These are phyloP conservation scores for Sindora glabra DNA, from an alignment of 306 rosid genomes.

Conservation along the genomic window DNA sequence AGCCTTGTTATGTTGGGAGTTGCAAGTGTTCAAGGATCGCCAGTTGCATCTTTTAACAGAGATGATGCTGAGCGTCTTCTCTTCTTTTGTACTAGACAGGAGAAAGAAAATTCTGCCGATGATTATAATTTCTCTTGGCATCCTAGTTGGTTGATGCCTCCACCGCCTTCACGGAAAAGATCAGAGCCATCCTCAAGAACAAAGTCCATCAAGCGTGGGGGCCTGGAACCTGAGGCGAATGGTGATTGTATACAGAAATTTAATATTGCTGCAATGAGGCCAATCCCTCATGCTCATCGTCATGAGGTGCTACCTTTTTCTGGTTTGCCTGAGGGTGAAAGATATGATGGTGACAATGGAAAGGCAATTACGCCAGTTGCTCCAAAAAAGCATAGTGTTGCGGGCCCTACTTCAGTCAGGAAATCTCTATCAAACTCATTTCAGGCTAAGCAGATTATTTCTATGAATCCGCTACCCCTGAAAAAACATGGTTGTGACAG, in stretches of 20 bases:
- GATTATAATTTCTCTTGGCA: slow-evolving; percentile 32
- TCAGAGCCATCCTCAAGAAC: slow-evolving; percentile 35
- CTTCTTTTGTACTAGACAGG: slow-evolving; percentile 57
- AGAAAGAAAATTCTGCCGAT: slow-evolving; percentile 20
- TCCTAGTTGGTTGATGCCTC: slow-evolving; percentile 82
- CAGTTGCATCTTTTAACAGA: slow-evolving; percentile 80
- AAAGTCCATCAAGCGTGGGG: slow-evolving; percentile 16
- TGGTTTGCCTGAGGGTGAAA: slow-evolving; percentile 59
- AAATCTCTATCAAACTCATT: slow-evolving; percentile 63
- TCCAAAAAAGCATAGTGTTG: slow-evolving; percentile 51
- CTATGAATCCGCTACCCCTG: slow-evolving; percentile 87
- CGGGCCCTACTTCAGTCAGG: slow-evolving; percentile 55
- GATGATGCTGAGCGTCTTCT: slow-evolving; percentile 85
- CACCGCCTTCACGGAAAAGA: slow-evolving; percentile 71
- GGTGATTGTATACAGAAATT: slow-evolving; percentile 45
- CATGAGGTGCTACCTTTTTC: slow-evolving; percentile 74
- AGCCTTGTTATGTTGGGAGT: slow-evolving; percentile 82
- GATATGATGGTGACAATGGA: slow-evolving; percentile 55
- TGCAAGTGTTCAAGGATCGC: slow-evolving; percentile 86
- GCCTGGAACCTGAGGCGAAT: slow-evolving; percentile 14
- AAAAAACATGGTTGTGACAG: slow-evolving; percentile 93
- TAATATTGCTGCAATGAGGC: slow-evolving; percentile 75
- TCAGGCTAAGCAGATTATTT: slow-evolving; percentile 75
- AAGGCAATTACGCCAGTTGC: slow-evolving; percentile 49
- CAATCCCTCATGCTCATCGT: slow-evolving; percentile 76